Conservation (phyloP, 306 rosid species). For the Luffa acutangula region DNA sequence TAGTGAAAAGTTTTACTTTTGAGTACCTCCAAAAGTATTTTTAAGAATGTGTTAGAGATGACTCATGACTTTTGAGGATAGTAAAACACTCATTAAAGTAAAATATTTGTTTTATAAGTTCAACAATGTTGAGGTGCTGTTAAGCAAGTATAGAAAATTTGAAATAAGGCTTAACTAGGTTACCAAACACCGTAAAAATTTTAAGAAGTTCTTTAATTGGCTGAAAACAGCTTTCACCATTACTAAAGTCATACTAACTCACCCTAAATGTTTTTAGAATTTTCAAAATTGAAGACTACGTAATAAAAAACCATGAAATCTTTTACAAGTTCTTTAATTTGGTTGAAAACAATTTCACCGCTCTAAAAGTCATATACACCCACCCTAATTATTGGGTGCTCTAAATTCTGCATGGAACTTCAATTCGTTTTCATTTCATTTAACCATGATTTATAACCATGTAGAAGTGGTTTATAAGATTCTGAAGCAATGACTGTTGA, state of each 20-base stretch:
- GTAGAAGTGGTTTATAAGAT: not conserved
- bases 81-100: not conserved
- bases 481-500: not conserved
- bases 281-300: not conserved
- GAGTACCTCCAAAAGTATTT: not conserved
- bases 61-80: not conserved
- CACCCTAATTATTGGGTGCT: not conserved
- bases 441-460: not conserved
- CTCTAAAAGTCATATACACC: not conserved
- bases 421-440: not conserved
- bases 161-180: too few relatives aligned
- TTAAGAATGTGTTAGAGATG: not conserved
- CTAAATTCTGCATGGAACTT: not conserved
- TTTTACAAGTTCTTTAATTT: not conserved
- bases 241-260: not conserved
- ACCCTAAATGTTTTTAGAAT: not conserved
- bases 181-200: not conserved
- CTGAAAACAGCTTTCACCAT: not conserved
- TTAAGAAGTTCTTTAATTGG: not conserved
- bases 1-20: not conserved
- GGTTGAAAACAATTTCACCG: not conserved
- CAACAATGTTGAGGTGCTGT: too few relatives aligned
- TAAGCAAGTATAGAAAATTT: not conserved
- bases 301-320: not conserved
- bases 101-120: too few relatives aligned